Evolutionary conservation across 441 rosid genomes (phyloP).

Genomic region (Melastoma candidum): DNA sequence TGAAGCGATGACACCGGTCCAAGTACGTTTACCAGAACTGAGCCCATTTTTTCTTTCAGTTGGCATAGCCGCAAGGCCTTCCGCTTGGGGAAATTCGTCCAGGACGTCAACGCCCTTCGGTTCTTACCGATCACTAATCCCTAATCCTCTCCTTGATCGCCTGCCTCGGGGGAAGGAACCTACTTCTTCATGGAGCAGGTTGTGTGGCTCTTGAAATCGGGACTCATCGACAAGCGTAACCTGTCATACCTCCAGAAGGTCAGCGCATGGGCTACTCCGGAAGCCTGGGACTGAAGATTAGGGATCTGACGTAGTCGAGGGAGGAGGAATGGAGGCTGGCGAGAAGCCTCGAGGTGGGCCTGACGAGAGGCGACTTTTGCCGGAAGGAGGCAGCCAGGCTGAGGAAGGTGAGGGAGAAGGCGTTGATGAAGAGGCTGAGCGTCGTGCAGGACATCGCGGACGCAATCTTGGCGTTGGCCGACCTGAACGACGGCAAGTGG

Average conservation of each 20-base stretch:
- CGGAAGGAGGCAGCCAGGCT: slow-evolving; percentile 38
- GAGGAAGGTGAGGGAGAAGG: slow-evolving; percentile 57
- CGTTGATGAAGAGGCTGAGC: slow-evolving; percentile 59
- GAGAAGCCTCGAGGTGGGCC: slow-evolving; percentile 44
- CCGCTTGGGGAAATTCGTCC: slow-evolving; percentile 85
- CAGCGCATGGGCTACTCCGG: slow-evolving; percentile 85
- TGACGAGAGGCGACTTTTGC: slow-evolving; percentile 33
- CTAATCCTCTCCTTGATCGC: slow-evolving; percentile 39
- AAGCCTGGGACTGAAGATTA: slow-evolving; percentile 51
- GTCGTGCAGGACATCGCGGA: slow-evolving; percentile 80
- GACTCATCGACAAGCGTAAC: slow-evolving; percentile 53
- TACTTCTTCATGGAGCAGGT: slow-evolving; percentile 81
- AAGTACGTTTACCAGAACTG: too few species aligned
- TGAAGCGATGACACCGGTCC: too few species aligned
- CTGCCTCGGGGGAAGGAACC: slow-evolving; percentile 82
- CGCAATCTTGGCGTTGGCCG: slow-evolving; percentile 71
- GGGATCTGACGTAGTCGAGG: slow-evolving; percentile 55
- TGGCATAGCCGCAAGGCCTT: slow-evolving; percentile 43
- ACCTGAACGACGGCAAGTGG: slow-evolving; percentile 68
- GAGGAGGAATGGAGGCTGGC: slow-evolving; percentile 43
- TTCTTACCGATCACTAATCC: slow-evolving; percentile 39
- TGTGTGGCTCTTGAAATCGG: slow-evolving; percentile 81
- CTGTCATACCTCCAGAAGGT: slow-evolving; percentile 38
- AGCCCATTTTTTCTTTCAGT: too few species aligned
- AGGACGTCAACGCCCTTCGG: slow-evolving; percentile 64